These are phyloP conservation scores for Cystofilobasidium ferigula DNA, from an alignment of 768 basidiomycete species.

Conservation along the genomic window DNA sequence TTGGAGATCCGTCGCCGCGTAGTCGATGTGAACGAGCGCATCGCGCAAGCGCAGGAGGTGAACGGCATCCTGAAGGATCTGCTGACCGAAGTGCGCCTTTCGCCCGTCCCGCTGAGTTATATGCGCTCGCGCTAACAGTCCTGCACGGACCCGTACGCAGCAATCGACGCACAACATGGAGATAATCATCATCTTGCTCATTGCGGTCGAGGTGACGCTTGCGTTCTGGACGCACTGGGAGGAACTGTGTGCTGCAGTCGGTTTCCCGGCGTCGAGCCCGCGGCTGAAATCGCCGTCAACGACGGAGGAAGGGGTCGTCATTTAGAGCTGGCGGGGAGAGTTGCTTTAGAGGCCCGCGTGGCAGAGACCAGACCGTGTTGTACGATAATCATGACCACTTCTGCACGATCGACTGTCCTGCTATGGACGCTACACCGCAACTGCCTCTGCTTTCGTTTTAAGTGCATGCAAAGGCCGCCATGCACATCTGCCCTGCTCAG, in stretches of 20 bases:
- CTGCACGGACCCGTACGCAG: neutral
- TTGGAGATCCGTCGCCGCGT: neutral
- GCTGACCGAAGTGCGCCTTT: slow-evolving; percentile 7
- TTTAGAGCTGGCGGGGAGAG: too few species aligned
- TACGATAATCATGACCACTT: too few species aligned
- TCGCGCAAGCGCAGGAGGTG: slow-evolving; percentile 3
- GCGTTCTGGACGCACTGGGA: slow-evolving; percentile 15
- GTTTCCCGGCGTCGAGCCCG: neutral
- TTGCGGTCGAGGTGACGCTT: slow-evolving; percentile 12
- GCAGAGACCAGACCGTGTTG: too few species aligned
- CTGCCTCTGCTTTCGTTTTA: too few species aligned
- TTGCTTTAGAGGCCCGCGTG: too few species aligned
- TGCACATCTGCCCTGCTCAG: slow-evolving; percentile 48
- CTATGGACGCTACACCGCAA: too few species aligned
- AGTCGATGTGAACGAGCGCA: neutral
- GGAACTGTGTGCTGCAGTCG: neutral
- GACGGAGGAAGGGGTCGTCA: too few species aligned
- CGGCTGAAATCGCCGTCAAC: too few species aligned
- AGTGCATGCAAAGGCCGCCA: too few species aligned
- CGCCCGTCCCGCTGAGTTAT: neutral
- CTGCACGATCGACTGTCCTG: too few species aligned
- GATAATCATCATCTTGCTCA: slow-evolving; percentile 7
- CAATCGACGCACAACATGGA: slow-evolving; percentile 20
- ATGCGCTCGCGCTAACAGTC: too few species aligned
- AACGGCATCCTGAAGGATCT: slow-evolving; percentile 11